Conservation (phyloP, 176 grass and related monocot genomes). For the Ananas comosus region DNA sequence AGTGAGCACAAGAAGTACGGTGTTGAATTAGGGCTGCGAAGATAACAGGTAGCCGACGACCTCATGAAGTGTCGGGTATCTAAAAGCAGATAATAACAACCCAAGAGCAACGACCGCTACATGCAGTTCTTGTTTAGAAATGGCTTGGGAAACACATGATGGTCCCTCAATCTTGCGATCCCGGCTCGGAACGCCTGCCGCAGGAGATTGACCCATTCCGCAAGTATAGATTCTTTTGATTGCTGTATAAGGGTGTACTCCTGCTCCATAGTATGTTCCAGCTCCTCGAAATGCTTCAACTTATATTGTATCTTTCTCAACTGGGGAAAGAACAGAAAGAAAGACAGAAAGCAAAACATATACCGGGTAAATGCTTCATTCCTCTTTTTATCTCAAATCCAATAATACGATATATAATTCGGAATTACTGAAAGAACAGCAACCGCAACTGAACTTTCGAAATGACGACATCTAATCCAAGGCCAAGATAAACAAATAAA, state of each 20-base stretch:
- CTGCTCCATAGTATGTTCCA: conserved; percentile 68
- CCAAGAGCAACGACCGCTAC: not conserved
- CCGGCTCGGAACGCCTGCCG: conserved; percentile 44
- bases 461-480: too few relatives aligned
- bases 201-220: conserved; percentile 65
- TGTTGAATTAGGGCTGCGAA: not conserved
- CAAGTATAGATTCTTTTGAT: conserved; percentile 45
- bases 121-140: conserved; percentile 29
- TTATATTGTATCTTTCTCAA: conserved; percentile 83
- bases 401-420: not conserved
- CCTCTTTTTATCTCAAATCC: not conserved
- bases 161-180: conserved; percentile 54
- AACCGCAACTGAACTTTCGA: too few relatives aligned
- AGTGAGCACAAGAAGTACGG: too few relatives aligned
- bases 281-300: conserved; percentile 77
- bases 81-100: not conserved
- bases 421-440: too few relatives aligned
- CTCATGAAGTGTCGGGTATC: not conserved
- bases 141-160: conserved; percentile 40
- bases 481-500: too few relatives aligned
- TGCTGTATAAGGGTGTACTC: conserved; percentile 54
- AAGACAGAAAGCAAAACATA: not conserved
- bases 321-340: conserved; percentile 16
- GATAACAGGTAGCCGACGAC: not conserved
- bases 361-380: not conserved